Base-by-base conservation (phyloP, 2,329 filamentous ascomycete species). In the Paracamarosporium sp. region DNA sequence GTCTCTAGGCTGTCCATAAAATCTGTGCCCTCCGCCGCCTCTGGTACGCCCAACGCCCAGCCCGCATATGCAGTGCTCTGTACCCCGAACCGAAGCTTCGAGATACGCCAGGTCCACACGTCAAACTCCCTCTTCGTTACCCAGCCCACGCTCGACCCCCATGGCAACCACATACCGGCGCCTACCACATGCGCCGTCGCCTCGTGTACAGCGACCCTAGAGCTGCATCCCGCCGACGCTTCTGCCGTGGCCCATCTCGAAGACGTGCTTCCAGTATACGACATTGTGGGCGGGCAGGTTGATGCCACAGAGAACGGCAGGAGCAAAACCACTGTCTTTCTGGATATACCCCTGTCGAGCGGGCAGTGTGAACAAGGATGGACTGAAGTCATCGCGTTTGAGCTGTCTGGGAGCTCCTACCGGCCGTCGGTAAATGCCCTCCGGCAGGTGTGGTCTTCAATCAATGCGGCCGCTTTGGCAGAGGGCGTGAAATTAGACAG, bases 91-190 rank as follows among this genome's bases (percentile, higher is more conserved):
- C 79, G 82, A 62, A 86, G 86, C 11, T 89, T 83, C 76, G 81
- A 83, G 57, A 75, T 89, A 50, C 85, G 86, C 64, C 86, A 89
- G 72, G 86, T 89, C 51, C 86, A 87, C 64, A 88, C 86, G 15
- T 88, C 86, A 25, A 89, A 89, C 64, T 86, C 84, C 33, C 79
- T 89, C 55, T 85, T 85, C 71, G 69, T 88, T 35, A 76, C 85
- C 24, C 76, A 76, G 48, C 80, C 81, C 40, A 56, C 59, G 4
- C 79, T 79, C 55, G 67, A 73, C 22, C 69, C 71, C 61, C 73
- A 72, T 67, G 68, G 65, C 69, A 69, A 72, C 71, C 65, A 71
- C 35, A 70, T 65, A 47, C 65, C 69, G n/a, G 56, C 65, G 35
- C 65, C 72, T 30, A 73, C 71, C 45, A 70, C 80, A 47, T 67